Evolutionary conservation across 176 grass and related monocot species (phyloP).

Genomic region (Triticum turgidum): DNA sequence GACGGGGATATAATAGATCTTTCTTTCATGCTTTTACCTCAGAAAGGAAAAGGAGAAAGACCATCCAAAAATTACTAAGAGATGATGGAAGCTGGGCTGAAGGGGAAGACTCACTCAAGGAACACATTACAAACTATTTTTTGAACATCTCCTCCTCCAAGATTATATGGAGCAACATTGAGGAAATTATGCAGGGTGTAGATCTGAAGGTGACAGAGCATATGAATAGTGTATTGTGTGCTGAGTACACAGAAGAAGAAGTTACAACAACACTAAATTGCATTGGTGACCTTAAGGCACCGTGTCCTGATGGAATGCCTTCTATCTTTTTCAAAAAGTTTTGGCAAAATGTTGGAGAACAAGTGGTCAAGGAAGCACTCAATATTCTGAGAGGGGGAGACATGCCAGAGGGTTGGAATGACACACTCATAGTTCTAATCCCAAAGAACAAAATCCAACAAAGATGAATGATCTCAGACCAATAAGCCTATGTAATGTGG

Average conservation of each 20-base stretch:
- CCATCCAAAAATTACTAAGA: too few species aligned
- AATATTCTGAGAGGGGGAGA: neutral
- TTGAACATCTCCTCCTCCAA: neutral
- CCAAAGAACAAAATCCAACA: too few species aligned
- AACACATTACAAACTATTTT: too few species aligned
- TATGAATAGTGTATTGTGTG: neutral
- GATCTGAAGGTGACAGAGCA: neutral
- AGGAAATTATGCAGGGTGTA: neutral
- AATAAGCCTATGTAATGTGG: too few species aligned
- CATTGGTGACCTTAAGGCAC: neutral
- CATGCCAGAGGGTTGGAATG: too few species aligned
- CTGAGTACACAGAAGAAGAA: neutral
- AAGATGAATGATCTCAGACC: too few species aligned
- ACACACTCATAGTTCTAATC: too few species aligned
- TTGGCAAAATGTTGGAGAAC: neutral
- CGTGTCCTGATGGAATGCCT: neutral
- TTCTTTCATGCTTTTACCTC: too few species aligned
- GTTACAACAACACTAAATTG: neutral
- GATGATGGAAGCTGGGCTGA: too few species aligned
- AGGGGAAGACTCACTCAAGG: too few species aligned
- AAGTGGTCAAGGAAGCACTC: neutral
- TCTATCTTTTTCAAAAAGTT: neutral
- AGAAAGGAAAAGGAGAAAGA: too few species aligned
- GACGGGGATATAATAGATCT: neutral
- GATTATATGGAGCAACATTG: neutral